phyloP scores from a whole-genome alignment of 2,329 filamentous ascomycete species.

The Sporothrix schenckii region DNA sequence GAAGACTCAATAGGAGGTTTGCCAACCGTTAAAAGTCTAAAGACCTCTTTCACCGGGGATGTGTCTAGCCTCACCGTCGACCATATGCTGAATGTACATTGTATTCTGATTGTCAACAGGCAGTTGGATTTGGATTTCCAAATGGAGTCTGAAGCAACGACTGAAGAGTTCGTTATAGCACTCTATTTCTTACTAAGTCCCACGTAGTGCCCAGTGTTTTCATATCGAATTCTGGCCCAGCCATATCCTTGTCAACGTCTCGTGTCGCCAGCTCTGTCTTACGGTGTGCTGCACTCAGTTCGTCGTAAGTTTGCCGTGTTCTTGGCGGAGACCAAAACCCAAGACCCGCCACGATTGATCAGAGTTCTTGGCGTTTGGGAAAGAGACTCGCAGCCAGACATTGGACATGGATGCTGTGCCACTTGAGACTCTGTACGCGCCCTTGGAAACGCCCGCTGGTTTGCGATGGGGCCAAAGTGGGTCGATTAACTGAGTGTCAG shows the following conservation, averaged over 20 bases:
- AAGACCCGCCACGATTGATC: conserved; percentile 23
- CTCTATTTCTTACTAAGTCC: too few relatives aligned
- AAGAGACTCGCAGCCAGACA: conserved; percentile 15
- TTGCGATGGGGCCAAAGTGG: conserved; percentile 36
- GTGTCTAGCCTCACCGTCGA: background rate
- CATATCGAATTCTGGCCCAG: conserved; percentile 1
- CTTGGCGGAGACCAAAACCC: conserved; percentile 17
- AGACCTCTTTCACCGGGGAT: background rate
- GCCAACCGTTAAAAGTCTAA: too few relatives aligned
- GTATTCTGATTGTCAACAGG: background rate
- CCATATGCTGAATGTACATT: background rate
- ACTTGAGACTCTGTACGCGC: conserved; percentile 45
- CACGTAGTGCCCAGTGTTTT: background rate
- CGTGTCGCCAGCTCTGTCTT: conserved; percentile 5
- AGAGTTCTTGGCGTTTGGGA: conserved; percentile 28
- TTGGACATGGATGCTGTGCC: conserved; percentile 23
- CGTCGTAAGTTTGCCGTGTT: conserved; percentile 20
- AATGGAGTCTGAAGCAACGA: background rate
- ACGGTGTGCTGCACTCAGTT: background rate
- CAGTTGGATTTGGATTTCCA: background rate
- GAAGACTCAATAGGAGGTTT: background rate
- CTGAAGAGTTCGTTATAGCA: too few relatives aligned
- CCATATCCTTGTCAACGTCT: background rate
- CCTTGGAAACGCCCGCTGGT: conserved; percentile 47
- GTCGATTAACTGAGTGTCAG: conserved; percentile 39